phyloP scores from a whole-genome alignment of 768 basidiomycete genomes.

The Termitomyces bulborhizus region DNA sequence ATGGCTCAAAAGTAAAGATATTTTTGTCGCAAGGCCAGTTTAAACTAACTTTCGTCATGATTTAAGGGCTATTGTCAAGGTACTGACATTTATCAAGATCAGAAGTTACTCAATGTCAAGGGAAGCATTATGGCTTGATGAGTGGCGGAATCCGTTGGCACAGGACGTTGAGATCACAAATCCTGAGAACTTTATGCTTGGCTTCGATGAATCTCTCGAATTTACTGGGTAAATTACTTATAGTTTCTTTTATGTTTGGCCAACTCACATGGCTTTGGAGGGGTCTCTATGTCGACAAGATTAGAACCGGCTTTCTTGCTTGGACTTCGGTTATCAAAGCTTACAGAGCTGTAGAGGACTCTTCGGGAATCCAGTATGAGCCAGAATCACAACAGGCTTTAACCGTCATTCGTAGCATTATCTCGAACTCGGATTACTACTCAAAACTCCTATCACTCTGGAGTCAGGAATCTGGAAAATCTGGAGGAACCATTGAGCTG shows the following conservation, averaged over 20 bases:
- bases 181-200: conserved; percentile 42
- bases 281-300: conserved; percentile 63
- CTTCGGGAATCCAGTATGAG: conserved; percentile 47
- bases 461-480: conserved; percentile 75
- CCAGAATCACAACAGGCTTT: conserved; percentile 42
- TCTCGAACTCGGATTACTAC: conserved; percentile 53
- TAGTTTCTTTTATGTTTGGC: background rate
- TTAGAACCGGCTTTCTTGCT: conserved; percentile 70
- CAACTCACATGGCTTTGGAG: conserved; percentile 14
- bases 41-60: conserved; percentile 2
- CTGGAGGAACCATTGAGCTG: conserved; percentile 44
- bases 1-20: conserved; percentile 51
- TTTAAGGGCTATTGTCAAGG: conserved; percentile 56
- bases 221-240: conserved; percentile 26
- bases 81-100: conserved; percentile 67
- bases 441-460: conserved; percentile 56
- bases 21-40: background rate
- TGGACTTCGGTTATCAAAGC: conserved; percentile 65
- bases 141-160: conserved; percentile 62
- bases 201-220: conserved; percentile 34
- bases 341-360: conserved; percentile 39
- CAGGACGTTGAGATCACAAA: conserved; percentile 39
- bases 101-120: conserved; percentile 60
- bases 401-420: conserved; percentile 40
- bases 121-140: conserved; percentile 68